Percentiles rank a stretch among this genome's conserved stretches.
phyloP scores from a whole-genome alignment of 179 eudicot species.

The Pouteria campechiana region DNA sequence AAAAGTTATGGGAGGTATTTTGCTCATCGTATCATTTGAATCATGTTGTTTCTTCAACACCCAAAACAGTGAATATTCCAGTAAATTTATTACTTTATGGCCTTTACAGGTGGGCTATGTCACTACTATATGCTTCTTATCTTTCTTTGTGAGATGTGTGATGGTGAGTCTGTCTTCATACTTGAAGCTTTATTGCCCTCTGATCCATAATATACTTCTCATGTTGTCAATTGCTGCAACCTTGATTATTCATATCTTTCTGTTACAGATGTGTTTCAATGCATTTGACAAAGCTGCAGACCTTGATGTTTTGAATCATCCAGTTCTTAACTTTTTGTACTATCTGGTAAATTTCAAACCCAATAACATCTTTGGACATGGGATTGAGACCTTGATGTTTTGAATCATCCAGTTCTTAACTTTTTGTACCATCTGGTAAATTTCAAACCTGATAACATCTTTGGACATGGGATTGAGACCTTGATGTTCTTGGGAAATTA shows the following conservation, averaged over 20 bases:
- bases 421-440: not conserved
- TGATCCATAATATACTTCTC: not conserved
- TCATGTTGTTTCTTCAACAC: not conserved
- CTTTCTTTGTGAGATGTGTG: constrained; percentile 80
- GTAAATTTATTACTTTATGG: not conserved
- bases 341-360: constrained; percentile 54
- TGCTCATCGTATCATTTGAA: not conserved
- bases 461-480: not conserved
- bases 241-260: not conserved
- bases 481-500: not conserved
- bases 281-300: constrained; percentile 85
- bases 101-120: constrained; percentile 88
- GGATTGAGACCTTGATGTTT: not conserved
- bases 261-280: constrained; percentile 74
- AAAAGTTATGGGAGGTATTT: constrained; percentile 86
- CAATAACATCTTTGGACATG: not conserved
- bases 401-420: not conserved
- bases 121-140: constrained; percentile 81
- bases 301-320: constrained; percentile 85
- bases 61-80: not conserved
- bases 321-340: constrained; percentile 59
- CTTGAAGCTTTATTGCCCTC: not conserved
- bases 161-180: constrained; percentile 50
- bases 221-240: not conserved
- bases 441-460: not conserved